A percentile compares a stretch with the other conserved stretches of the same genome.
phyloP scores from a whole-genome alignment of 1,139 yeast genomes.

The Hanseniaspora uvarum region DNA sequence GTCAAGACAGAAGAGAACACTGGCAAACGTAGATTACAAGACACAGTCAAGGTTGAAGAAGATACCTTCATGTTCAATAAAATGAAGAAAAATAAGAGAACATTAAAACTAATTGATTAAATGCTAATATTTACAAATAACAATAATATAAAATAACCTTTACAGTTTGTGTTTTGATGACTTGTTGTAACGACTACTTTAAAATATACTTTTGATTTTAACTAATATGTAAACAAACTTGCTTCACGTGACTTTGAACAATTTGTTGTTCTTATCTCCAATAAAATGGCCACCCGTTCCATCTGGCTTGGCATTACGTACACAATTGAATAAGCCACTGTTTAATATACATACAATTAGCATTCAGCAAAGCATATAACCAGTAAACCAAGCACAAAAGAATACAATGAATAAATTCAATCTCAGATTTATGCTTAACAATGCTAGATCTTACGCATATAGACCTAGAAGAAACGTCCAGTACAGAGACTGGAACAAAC shows the following conservation, averaged over 20 bases:
- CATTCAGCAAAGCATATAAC: not conserved
- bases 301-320: no score
- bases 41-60: not conserved
- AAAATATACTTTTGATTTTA: no score
- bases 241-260: no score
- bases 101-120: not conserved
- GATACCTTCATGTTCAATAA: not conserved
- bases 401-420: not conserved
- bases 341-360: no score
- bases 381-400: not conserved
- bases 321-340: no score
- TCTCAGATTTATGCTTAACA: not conserved
- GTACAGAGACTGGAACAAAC: conserved; percentile 11
- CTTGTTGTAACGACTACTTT: no score
- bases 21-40: not conserved
- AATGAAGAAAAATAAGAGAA: not conserved
- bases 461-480: not conserved
- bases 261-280: no score
- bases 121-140: not conserved
- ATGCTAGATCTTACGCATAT: not conserved
- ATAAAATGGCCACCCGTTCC: no score
- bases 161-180: no score
- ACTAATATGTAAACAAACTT: no score
- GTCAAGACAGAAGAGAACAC: no score
- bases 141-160: no score